Conservation (phyloP, 768 basidiomycete genomes). For the Mycena indigotica region DNA sequence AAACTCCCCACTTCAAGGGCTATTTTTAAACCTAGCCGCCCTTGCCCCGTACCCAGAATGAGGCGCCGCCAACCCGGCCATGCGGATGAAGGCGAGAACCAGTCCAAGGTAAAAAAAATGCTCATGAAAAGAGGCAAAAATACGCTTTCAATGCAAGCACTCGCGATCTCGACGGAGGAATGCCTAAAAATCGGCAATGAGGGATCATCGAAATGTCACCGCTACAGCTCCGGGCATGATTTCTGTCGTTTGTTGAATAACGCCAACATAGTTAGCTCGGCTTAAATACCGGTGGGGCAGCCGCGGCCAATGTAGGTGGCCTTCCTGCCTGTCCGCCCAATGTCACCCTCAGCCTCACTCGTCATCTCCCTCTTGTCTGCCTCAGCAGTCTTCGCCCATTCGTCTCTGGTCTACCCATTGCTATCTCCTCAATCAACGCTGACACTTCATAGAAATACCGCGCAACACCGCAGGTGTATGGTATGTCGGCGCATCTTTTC, state of each 20-base stretch:
- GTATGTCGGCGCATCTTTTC: too few relatives aligned
- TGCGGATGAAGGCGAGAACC: neutral
- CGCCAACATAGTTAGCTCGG: neutral
- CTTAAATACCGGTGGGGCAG: slow-evolving; percentile 1
- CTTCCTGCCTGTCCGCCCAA: neutral
- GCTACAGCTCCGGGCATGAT: neutral
- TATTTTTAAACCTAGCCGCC: neutral
- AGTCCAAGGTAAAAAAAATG: neutral
- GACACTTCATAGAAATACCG: slow-evolving; percentile 4
- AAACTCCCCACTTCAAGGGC: too few relatives aligned
- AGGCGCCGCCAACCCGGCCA: neutral
- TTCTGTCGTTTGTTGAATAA: neutral
- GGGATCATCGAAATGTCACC: slow-evolving; percentile 1
- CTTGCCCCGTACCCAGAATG: too few relatives aligned
- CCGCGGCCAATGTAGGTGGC: neutral
- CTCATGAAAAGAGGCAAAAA: neutral
- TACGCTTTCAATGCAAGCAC: neutral
- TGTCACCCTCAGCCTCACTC: neutral
- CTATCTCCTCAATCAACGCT: neutral
- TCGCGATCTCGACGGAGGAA: neutral
- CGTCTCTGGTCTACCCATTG: neutral
- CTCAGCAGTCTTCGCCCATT: slow-evolving; percentile 1
- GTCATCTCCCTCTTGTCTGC: slow-evolving; percentile 2
- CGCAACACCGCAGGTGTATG: slow-evolving; percentile 8
- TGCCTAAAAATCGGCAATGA: neutral